Evolutionary conservation across 169 alveolate genomes (phyloP).

Genomic region (Plasmodium falciparum): DNA sequence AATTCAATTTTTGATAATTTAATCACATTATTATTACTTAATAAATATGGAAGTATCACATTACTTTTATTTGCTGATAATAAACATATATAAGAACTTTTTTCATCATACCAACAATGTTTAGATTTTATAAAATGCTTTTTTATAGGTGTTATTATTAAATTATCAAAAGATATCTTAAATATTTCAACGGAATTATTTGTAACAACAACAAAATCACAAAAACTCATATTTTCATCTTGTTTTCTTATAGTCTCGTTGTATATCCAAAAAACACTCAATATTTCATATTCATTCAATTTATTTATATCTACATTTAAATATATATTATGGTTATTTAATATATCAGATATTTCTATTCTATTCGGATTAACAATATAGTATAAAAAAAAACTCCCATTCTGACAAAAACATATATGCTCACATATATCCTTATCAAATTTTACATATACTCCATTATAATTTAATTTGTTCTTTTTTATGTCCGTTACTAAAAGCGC

Average conservation of each 20-base stretch:
- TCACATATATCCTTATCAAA: conserved; percentile 61
- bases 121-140: conserved; percentile 40
- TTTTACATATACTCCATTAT: conserved; percentile 62
- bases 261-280: conserved; percentile 47
- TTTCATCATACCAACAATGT: conserved; percentile 59
- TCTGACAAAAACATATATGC: conserved; percentile 27
- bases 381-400: conserved; percentile 48
- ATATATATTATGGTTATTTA: conserved; percentile 62
- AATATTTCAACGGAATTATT: conserved; percentile 41
- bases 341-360: conserved; percentile 52
- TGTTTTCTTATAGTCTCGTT: neutral
- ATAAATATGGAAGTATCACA: conserved; percentile 47
- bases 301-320: conserved; percentile 44
- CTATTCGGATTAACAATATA: conserved; percentile 39
- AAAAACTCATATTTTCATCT: conserved; percentile 5
- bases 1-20: conserved; percentile 56
- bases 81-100: conserved; percentile 60
- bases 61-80: conserved; percentile 40
- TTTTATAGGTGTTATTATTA: conserved; percentile 41
- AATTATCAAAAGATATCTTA: conserved; percentile 42
- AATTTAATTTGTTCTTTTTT: conserved; percentile 33
- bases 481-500: conserved; percentile 61
- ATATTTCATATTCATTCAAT: conserved; percentile 50
- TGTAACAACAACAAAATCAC: conserved; percentile 60
- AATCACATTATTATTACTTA: conserved; percentile 47